phyloP scores from a whole-genome alignment of 2,329 filamentous ascomycete genomes.

The Fusarium verticillioides region DNA sequence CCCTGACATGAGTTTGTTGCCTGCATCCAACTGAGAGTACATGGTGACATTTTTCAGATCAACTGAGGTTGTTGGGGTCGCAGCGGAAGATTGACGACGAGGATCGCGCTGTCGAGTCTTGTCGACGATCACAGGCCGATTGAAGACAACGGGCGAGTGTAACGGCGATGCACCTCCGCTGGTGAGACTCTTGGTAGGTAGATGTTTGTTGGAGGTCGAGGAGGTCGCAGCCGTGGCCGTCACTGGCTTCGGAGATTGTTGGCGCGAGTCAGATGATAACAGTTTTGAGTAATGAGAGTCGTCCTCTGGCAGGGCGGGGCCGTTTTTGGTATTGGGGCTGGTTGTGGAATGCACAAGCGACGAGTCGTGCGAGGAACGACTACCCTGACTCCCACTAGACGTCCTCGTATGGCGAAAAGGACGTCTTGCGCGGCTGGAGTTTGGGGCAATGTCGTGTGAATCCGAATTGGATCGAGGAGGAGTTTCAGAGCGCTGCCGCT shows the following conservation, averaged over 20 bases:
- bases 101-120: slow-evolving; percentile 38
- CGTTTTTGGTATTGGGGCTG: slow-evolving; percentile 31
- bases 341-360: slow-evolving; percentile 43
- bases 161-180: not conserved
- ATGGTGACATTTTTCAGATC: slow-evolving; percentile 54
- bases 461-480: slow-evolving; percentile 34
- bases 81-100: slow-evolving; percentile 36
- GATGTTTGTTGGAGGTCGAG: slow-evolving; percentile 30
- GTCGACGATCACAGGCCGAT: slow-evolving; percentile 32
- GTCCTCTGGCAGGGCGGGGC: slow-evolving; percentile 45
- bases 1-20: slow-evolving; percentile 45
- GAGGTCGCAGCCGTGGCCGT: slow-evolving; percentile 16
- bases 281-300: slow-evolving; percentile 31
- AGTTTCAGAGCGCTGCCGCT: slow-evolving; percentile 40
- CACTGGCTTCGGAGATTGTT: slow-evolving; percentile 21
- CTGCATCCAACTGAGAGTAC: slow-evolving; percentile 47
- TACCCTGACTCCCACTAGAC: slow-evolving; percentile 44
- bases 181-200: slow-evolving; percentile 18
- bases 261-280: slow-evolving; percentile 42
- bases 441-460: slow-evolving; percentile 30
- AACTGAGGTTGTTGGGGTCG: slow-evolving; percentile 27
- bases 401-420: slow-evolving; percentile 40
- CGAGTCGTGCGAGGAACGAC: slow-evolving; percentile 45
- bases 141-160: slow-evolving; percentile 38
- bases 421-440: slow-evolving; percentile 29